Percentiles rank a stretch among this genome's conserved stretches.
Evolutionary conservation across 768 basidiomycete species (phyloP).

Genomic region (Lactarius deliciosus): DNA sequence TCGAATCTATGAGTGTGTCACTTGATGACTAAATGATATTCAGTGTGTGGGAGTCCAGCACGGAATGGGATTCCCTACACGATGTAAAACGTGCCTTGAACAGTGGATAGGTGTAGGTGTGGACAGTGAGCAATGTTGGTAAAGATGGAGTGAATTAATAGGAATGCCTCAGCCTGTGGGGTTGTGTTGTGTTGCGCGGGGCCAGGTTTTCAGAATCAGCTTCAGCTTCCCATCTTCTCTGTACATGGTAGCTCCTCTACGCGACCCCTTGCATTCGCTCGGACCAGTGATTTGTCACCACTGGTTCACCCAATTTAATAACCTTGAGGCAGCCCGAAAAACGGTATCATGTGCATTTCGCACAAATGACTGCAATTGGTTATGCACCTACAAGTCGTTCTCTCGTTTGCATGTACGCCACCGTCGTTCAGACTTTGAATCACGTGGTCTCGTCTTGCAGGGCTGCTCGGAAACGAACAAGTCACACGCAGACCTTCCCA

Average conservation of each 20-base stretch:
- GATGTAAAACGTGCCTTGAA: no score
- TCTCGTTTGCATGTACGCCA: neutral
- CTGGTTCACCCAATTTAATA: neutral
- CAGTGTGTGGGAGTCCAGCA: neutral
- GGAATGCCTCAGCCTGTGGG: neutral
- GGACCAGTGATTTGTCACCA: neutral
- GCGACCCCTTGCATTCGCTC: neutral
- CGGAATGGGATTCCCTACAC: neutral
- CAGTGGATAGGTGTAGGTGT: neutral
- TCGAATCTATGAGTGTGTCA: neutral
- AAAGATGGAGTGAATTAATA: neutral
- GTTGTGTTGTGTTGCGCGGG: neutral
- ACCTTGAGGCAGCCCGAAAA: neutral
- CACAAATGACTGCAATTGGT: neutral
- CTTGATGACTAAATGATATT: neutral
- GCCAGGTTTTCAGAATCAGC: neutral
- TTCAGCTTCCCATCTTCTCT: neutral
- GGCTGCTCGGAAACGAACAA: conserved; percentile 7
- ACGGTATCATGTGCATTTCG: neutral
- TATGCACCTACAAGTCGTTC: neutral
- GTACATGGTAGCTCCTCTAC: no score
- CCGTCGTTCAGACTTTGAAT: neutral
- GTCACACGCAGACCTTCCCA: neutral
- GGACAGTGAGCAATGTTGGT: neutral
- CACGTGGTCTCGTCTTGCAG: neutral